A percentile compares a stretch with the other conserved stretches of the same genome.
These are phyloP conservation scores for Auricularia cornea DNA, from an alignment of 768 basidiomycete species.

Conservation along the genomic window DNA sequence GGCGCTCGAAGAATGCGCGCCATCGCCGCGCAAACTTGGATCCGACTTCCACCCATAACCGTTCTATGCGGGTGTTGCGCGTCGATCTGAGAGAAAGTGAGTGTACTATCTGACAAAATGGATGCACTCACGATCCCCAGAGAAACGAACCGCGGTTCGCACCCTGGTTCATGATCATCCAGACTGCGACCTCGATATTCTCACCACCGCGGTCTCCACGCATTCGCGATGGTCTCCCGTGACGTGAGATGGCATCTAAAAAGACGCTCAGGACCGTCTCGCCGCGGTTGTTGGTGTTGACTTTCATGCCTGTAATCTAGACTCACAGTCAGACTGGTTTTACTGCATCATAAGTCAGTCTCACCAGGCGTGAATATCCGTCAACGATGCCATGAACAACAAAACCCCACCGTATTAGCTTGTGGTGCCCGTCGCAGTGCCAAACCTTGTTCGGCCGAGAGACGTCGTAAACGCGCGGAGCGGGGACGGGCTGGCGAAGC, in stretches of 20 bases:
- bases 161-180: conserved; percentile 4
- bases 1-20: conserved; percentile 32
- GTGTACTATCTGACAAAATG: not conserved
- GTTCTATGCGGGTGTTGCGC: conserved; percentile 36
- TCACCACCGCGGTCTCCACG: too few relatives aligned
- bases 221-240: conserved; percentile 1
- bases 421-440: too few relatives aligned
- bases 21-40: conserved; percentile 31
- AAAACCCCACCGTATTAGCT: too few relatives aligned
- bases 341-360: not conserved
- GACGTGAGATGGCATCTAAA: not conserved
- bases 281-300: conserved; percentile 19
- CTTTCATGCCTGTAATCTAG: conserved; percentile 15
- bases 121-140: conserved; percentile 7
- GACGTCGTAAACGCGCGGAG: not conserved
- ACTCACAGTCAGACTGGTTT: not conserved
- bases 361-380: conserved; percentile 6
- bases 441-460: conserved; percentile 6
- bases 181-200: conserved; percentile 5
- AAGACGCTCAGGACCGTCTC: conserved; percentile 13
- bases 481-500: conserved; percentile 7
- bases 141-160: conserved; percentile 3
- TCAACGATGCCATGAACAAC: conserved; percentile 12
- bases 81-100: conserved; percentile 21
- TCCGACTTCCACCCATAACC: too few relatives aligned